Conservation (phyloP, 257 asterid genomes). For the Ligustrum vulgare region DNA sequence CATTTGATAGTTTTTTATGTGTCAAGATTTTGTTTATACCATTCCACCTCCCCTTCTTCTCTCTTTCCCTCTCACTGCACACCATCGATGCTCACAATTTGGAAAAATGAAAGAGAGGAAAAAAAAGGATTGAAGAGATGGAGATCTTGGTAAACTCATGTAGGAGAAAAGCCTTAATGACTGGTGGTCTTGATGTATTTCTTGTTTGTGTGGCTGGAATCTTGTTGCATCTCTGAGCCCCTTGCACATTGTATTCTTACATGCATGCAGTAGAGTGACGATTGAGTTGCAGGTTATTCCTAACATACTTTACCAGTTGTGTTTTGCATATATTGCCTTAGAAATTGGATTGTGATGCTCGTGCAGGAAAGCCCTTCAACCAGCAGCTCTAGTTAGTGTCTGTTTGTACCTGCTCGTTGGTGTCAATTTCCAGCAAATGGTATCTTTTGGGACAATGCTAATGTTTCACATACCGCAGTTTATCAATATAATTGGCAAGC, state of each 20-base stretch:
- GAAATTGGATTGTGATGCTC: constrained; percentile 3
- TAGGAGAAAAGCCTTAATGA: neutral
- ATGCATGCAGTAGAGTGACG: neutral
- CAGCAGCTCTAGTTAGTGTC: constrained; percentile 30
- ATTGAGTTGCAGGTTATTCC: neutral
- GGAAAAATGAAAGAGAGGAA: neutral
- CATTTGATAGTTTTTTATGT: neutral
- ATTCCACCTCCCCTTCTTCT: neutral
- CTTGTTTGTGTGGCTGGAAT: neutral
- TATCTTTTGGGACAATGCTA: constrained; percentile 14
- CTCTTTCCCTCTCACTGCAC: neutral
- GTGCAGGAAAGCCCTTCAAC: constrained; percentile 37
- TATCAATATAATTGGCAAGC: neutral
- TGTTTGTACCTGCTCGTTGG: neutral
- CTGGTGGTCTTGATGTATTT: neutral
- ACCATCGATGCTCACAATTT: neutral
- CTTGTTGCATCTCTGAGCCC: neutral
- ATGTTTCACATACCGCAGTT: constrained; percentile 3
- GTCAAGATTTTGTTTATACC: neutral
- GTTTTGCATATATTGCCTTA: neutral
- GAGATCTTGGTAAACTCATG: neutral
- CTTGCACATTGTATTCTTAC: neutral
- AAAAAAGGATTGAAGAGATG: no score
- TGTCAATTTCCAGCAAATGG: neutral
- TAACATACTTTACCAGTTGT: neutral